These are phyloP conservation scores for Lactifluus rugatus DNA, from an alignment of 768 basidiomycete genomes.

Conservation along the genomic window DNA sequence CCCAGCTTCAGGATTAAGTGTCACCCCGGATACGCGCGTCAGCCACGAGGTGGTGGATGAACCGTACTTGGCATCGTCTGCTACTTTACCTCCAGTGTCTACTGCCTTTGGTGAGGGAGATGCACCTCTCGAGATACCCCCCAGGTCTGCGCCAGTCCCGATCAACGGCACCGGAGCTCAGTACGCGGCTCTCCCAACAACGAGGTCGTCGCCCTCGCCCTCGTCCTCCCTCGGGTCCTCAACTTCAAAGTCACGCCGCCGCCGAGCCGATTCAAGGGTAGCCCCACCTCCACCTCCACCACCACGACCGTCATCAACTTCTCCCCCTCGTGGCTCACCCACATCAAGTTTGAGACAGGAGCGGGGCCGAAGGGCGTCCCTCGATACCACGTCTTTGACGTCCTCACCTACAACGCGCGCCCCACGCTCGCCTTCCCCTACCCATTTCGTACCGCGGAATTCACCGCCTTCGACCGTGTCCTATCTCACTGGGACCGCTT, in stretches of 20 bases:
- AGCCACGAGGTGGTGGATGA: background rate
- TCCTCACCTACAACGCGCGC: background rate
- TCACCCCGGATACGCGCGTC: background rate
- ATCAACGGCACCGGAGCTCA: background rate
- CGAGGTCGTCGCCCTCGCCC: background rate
- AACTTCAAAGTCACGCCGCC: conserved; percentile 1
- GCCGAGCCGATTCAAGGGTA: background rate
- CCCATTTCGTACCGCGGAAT: conserved; percentile 8
- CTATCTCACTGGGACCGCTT: background rate
- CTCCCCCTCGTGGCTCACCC: background rate
- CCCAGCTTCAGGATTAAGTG: conserved; percentile 5
- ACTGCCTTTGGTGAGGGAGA: background rate
- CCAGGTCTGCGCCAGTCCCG: conserved; percentile 8
- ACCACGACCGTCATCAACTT: background rate
- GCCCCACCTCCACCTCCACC: background rate
- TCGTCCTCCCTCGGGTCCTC: conserved; percentile 1
- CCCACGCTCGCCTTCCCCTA: conserved; percentile 13
- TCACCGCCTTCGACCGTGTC: conserved; percentile 12
- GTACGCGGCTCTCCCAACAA: background rate
- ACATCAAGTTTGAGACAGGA: background rate
- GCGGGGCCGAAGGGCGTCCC: background rate
- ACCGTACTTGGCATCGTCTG: background rate
- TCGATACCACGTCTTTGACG: background rate
- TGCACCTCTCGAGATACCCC: background rate
- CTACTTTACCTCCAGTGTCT: background rate